Percentiles rank a stretch among this genome's conserved stretches.
Conservation (phyloP, 78 protist genomes). For the Mastigamoeba balamuthi region DNA sequence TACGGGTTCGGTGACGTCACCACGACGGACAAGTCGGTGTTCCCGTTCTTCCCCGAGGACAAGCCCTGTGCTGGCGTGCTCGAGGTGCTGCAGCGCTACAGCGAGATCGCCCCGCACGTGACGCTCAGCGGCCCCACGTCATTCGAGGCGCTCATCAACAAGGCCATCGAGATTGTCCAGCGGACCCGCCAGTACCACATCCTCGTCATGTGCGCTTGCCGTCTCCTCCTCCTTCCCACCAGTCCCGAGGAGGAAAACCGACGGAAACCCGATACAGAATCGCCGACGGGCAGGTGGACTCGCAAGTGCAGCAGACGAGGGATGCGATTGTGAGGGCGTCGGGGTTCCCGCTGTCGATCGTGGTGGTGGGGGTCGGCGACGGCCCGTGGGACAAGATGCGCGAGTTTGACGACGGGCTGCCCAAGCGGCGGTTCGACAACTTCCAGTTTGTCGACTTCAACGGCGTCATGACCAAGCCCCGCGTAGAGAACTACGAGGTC, state of each 20-base stretch:
- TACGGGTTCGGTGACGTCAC: constrained; percentile 54
- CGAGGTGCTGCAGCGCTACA: constrained; percentile 35
- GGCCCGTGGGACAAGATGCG: constrained; percentile 56
- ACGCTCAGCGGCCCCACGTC: constrained; percentile 66
- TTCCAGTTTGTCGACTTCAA: constrained; percentile 49
- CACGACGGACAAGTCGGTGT: constrained; percentile 37
- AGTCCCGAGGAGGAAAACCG: too few species aligned
- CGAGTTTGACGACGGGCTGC: constrained; percentile 39
- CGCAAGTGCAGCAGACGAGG: background rate
- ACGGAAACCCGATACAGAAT: too few species aligned
- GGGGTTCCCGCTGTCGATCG: constrained; percentile 14
- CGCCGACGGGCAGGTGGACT: constrained; percentile 37
- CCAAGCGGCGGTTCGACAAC: constrained; percentile 37
- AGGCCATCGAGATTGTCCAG: constrained; percentile 19
- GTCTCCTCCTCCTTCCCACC: background rate
- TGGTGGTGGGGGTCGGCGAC: constrained; percentile 34
- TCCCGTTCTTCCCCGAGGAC: constrained; percentile 36
- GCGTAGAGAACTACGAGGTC: constrained; percentile 34
- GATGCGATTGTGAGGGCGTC: background rate
- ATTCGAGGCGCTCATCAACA: constrained; percentile 43
- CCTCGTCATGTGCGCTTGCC: constrained; percentile 11
- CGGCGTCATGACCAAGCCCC: constrained; percentile 8
- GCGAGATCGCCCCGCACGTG: constrained; percentile 50
- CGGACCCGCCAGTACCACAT: constrained; percentile 32
- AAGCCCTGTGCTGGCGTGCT: constrained; percentile 33